Evolutionary conservation across 2,329 filamentous ascomycete genomes (phyloP).

Genomic region (Talaromyces sp.): DNA sequence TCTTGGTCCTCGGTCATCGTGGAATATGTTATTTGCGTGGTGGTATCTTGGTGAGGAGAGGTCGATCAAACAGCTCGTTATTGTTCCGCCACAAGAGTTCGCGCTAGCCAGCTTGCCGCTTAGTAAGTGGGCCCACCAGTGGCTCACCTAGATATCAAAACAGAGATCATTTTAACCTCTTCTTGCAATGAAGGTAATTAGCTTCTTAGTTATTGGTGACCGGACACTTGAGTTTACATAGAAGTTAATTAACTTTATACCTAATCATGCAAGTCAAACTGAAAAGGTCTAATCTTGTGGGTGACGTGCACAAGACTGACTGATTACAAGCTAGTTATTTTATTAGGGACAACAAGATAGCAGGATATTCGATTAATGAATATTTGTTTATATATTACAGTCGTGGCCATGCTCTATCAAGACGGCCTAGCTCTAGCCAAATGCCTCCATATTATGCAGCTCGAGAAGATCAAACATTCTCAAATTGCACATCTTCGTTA

Average conservation of each 20-base stretch:
- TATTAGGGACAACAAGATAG: background rate
- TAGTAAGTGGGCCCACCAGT: background rate
- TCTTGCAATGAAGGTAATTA: no score
- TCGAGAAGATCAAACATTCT: slow-evolving; percentile 62
- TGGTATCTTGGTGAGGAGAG: background rate
- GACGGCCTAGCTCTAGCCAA: background rate
- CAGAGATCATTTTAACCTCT: no score
- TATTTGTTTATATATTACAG: background rate
- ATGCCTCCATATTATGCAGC: slow-evolving; percentile 10
- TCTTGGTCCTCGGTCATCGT: slow-evolving; percentile 52
- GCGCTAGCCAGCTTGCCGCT: background rate
- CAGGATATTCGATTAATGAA: background rate
- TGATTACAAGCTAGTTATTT: background rate
- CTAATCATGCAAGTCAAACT: no score
- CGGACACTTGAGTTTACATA: no score
- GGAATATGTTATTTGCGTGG: background rate
- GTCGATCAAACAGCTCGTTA: background rate
- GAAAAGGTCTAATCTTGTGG: no score
- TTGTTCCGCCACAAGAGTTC: slow-evolving; percentile 1
- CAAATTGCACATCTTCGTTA: slow-evolving; percentile 69
- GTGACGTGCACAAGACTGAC: no score
- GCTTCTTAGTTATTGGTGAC: no score
- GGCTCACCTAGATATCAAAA: no score
- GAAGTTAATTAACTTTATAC: no score
- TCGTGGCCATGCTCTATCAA: background rate